Conservation (phyloP, 2,329 filamentous ascomycete genomes). For the Dactylellina cionopaga region DNA sequence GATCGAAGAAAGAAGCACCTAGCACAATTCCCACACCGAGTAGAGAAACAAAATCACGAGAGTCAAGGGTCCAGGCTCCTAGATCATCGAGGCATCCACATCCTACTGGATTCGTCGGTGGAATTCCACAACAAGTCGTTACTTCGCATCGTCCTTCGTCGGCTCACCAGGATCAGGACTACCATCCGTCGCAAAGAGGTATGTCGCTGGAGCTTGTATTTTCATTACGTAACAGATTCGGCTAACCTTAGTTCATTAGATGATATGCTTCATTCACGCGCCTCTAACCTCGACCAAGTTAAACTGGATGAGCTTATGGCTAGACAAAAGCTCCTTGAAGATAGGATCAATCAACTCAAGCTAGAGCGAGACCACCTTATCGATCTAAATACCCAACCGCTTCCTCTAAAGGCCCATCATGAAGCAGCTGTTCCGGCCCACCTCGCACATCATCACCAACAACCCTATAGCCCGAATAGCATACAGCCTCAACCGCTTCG, state of each 20-base stretch:
- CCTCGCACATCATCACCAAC: background rate
- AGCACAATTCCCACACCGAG: slow-evolving; percentile 48
- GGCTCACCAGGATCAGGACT: slow-evolving; percentile 29
- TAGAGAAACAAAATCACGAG: slow-evolving; percentile 23
- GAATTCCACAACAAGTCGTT: slow-evolving; percentile 13
- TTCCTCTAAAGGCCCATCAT: slow-evolving; percentile 29
- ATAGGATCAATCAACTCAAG: slow-evolving; percentile 49
- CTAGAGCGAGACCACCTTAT: slow-evolving; percentile 44
- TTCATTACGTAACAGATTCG: slow-evolving; percentile 31
- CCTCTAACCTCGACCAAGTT: slow-evolving; percentile 41
- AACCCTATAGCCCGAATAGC: slow-evolving; percentile 1
- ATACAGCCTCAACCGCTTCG: slow-evolving; percentile 24
- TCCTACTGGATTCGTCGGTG: slow-evolving; percentile 35
- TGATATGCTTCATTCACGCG: slow-evolving; percentile 45
- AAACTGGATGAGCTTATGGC: slow-evolving; percentile 50
- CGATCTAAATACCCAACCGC: slow-evolving; percentile 25
- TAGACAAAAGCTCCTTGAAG: slow-evolving; percentile 44
- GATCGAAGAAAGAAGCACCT: slow-evolving; percentile 42
- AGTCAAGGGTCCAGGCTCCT: background rate
- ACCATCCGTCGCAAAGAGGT: slow-evolving; percentile 49
- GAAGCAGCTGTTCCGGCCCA: slow-evolving; percentile 15
- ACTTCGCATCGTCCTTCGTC: slow-evolving; percentile 15
- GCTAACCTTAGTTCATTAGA: slow-evolving; percentile 34
- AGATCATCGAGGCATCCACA: slow-evolving; percentile 28
- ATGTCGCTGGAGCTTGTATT: slow-evolving; percentile 14